Percentiles rank a stretch among this genome's conserved stretches.
phyloP scores from a whole-genome alignment of 2,329 filamentous ascomycete genomes.

The Fonsecaea multimorphosa region DNA sequence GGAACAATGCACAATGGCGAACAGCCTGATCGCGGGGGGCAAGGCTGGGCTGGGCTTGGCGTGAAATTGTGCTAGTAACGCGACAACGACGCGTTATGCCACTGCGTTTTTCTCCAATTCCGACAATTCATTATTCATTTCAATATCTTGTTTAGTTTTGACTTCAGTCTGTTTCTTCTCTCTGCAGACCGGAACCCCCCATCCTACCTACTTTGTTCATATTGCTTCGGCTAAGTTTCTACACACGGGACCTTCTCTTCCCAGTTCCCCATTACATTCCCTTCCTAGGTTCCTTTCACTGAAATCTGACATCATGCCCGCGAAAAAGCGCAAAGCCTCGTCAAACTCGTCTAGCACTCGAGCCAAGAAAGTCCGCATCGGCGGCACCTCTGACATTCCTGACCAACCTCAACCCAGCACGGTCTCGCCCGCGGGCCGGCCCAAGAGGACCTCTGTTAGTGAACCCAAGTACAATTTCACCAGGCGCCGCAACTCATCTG shows the following conservation, averaged over 20 bases:
- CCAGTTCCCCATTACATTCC: no score
- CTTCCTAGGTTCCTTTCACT: no score
- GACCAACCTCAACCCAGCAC: constrained; percentile 11
- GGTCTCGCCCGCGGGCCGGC: constrained; percentile 28
- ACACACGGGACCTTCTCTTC: no score
- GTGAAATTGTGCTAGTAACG: no score
- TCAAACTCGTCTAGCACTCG: constrained; percentile 6
- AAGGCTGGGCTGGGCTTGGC: background rate
- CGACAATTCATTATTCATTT: no score
- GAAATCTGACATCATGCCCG: constrained; percentile 20
- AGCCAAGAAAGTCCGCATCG: constrained; percentile 34
- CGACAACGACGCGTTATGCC: no score
- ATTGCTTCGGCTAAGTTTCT: no score
- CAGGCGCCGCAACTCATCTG: constrained; percentile 21
- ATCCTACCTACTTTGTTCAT: no score
- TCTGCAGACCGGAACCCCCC: no score
- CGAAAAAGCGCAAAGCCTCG: constrained; percentile 32
- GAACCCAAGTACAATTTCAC: constrained; percentile 33
- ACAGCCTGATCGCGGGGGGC: background rate
- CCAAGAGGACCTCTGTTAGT: constrained; percentile 32
- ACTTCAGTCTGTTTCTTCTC: no score
- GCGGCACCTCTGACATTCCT: constrained; percentile 19
- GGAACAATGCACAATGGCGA: background rate
- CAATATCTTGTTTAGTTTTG: no score
- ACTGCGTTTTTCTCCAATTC: no score